Conservation (phyloP, 2,329 filamentous ascomycete species). For the Ophiostoma australiae region DNA sequence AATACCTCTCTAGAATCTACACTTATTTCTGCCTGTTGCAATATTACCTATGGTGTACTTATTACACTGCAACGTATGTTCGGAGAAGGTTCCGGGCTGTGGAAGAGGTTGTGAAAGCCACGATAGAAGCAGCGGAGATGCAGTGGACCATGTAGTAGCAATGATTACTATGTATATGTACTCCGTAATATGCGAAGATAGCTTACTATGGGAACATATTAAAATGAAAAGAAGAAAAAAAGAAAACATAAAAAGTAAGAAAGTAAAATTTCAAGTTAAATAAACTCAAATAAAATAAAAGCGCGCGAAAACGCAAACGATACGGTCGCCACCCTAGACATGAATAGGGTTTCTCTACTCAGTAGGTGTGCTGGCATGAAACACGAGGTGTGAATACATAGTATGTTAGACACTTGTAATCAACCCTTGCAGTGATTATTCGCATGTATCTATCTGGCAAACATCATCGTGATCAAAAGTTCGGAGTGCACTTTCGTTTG, state of each 20-base stretch:
- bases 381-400: background rate
- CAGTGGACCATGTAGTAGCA: background rate
- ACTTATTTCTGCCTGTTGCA: background rate
- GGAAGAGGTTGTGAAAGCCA: background rate
- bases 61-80: background rate
- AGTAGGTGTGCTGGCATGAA: background rate
- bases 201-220: background rate
- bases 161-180: background rate
- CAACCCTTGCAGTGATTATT: background rate
- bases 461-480: background rate
- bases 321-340: background rate
- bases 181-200: background rate
- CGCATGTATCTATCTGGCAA: background rate
- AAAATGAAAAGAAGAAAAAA: too few species aligned
- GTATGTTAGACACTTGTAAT: background rate
- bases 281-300: too few species aligned
- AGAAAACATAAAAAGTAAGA: too few species aligned
- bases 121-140: background rate
- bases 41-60: background rate
- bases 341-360: background rate
- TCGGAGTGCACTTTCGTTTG: background rate
- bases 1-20: background rate
- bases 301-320: too few species aligned
- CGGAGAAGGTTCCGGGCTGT: background rate
- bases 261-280: too few species aligned